Percentiles rank a stretch among this genome's conserved stretches.
These are phyloP conservation scores for Meyerozyma athensensis DNA, from an alignment of 1,139 yeast species.

Conservation along the genomic window DNA sequence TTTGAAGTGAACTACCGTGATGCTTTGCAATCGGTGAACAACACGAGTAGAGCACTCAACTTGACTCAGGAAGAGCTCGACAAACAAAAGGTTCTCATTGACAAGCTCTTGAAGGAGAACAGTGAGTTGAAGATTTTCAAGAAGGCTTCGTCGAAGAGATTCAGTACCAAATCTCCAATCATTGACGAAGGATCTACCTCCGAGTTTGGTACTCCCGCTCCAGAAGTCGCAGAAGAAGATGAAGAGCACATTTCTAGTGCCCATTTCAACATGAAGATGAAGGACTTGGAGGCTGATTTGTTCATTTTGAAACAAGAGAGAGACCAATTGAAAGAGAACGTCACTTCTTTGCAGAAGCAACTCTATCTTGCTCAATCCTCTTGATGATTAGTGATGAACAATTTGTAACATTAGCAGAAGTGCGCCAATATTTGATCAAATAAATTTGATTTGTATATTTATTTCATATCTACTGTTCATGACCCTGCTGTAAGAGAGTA, in stretches of 20 bases:
- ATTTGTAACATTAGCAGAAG: conserved; percentile 2
- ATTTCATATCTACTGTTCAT: neutral
- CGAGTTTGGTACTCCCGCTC: neutral
- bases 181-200: conserved; percentile 11
- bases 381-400: conserved; percentile 2
- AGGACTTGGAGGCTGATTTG: conserved; percentile 81
- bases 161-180: conserved; percentile 25
- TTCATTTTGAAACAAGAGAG: conserved; percentile 79
- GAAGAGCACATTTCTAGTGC: conserved; percentile 52
- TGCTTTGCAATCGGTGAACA: conserved; percentile 67
- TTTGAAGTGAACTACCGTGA: conserved; percentile 59
- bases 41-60: conserved; percentile 70
- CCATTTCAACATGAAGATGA: conserved; percentile 70
- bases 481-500: conserved; percentile 3
- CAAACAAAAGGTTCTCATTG: conserved; percentile 53
- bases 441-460: neutral
- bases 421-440: neutral
- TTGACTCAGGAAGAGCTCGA: conserved; percentile 68
- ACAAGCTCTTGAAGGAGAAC: conserved; percentile 57
- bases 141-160: conserved; percentile 34
- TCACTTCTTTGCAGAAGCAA: conserved; percentile 56
- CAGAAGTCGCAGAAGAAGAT: conserved; percentile 34
- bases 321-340: conserved; percentile 67
- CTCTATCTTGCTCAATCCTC: conserved; percentile 28
- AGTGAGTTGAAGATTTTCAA: conserved; percentile 61